Conservation (phyloP, 352 stramenopile species). For the Globisporangium splendens region DNA sequence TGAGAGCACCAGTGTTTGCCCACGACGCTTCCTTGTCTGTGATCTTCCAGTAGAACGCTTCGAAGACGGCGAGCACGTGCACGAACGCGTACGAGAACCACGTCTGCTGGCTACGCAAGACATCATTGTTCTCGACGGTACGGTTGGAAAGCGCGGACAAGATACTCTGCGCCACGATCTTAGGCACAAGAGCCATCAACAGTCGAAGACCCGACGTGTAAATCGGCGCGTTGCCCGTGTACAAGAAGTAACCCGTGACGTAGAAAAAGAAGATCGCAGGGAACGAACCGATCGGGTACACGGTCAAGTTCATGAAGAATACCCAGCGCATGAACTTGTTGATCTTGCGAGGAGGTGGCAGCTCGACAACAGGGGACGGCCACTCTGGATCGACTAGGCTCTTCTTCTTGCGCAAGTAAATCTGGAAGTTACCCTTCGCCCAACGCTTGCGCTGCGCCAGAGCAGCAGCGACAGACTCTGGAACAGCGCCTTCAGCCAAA, state of each 20-base stretch:
- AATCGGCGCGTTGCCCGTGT: conserved; percentile 66
- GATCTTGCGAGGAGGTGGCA: conserved; percentile 10
- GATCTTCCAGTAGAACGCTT: conserved; percentile 75
- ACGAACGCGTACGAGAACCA: conserved; percentile 81
- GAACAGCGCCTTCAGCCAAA: conserved; percentile 57
- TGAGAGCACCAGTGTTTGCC: conserved; percentile 61
- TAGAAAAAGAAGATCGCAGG: conserved; percentile 76
- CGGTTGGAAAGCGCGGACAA: conserved; percentile 66
- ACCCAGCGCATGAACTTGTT: conserved; percentile 67
- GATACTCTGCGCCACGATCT: conserved; percentile 69
- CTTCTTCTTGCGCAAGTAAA: conserved; percentile 49
- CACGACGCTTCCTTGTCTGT: conserved; percentile 67
- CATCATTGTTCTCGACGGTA: conserved; percentile 70
- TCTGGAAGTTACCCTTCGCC: conserved; percentile 81
- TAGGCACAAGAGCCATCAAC: conserved; percentile 66
- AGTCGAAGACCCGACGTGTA: conserved; percentile 65
- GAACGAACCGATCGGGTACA: conserved; percentile 75
- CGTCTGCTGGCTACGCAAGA: conserved; percentile 68
- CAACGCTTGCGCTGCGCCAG: conserved; percentile 69
- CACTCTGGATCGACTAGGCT: conserved; percentile 8
- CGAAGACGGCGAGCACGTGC: conserved; percentile 68
- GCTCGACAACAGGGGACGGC: conserved; percentile 3
- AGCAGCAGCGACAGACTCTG: conserved; percentile 57
- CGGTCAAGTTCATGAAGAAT: conserved; percentile 79
- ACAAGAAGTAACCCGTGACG: conserved; percentile 72